These are phyloP conservation scores for Rhododendron ferrugineum DNA, from an alignment of 148 eudicot genomes.

Conservation along the genomic window DNA sequence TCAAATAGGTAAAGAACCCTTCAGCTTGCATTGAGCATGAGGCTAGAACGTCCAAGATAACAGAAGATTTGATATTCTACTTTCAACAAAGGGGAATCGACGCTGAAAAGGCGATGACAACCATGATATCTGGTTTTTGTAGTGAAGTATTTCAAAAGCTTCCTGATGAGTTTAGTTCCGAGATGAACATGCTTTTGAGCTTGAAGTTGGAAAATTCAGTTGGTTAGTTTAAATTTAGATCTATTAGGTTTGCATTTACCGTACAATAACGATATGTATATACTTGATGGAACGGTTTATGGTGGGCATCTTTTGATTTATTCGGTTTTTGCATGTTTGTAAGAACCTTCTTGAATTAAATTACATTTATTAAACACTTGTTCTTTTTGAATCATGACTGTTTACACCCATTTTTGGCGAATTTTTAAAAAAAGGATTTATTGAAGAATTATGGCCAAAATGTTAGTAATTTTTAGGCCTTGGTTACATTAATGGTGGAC, in stretches of 20 bases:
- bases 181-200: constrained; percentile 90
- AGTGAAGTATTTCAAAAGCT: constrained; percentile 83
- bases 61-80: constrained; percentile 83
- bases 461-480: too few species aligned
- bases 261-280: too few species aligned
- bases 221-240: constrained; percentile 34
- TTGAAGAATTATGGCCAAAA: too few species aligned
- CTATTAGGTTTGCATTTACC: neutral
- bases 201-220: constrained; percentile 85
- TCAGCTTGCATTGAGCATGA: constrained; percentile 72
- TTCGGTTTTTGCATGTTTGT: too few species aligned
- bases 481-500: too few species aligned
- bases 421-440: too few species aligned
- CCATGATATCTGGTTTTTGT: constrained; percentile 92
- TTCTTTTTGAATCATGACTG: too few species aligned
- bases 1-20: constrained; percentile 62
- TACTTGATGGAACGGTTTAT: too few species aligned
- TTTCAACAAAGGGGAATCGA: constrained; percentile 86
- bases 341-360: too few species aligned
- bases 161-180: constrained; percentile 86
- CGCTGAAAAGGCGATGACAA: constrained; percentile 70
- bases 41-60: constrained; percentile 86
- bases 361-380: too few species aligned
- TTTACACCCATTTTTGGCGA: too few species aligned
- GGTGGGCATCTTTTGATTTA: too few species aligned